Percentiles rank a stretch among this genome's conserved stretches.
Evolutionary conservation across 495 filamentous ascomycete genomes (phyloP).

Genomic region (Mytilinidion resinicola): DNA sequence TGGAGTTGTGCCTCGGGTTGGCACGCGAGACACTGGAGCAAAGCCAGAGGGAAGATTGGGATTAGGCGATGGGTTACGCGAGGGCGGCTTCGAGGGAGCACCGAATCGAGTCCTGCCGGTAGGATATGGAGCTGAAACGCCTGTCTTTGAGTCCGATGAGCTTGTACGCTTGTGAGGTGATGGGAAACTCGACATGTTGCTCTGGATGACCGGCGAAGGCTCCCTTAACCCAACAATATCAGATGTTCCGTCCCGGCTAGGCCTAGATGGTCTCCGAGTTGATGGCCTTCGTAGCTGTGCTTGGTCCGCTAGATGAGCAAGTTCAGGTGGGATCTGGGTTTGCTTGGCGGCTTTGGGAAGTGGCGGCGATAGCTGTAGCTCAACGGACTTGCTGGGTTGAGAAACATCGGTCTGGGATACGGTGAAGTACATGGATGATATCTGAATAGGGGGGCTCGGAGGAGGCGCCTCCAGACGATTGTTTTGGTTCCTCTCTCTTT

Average conservation of each 20-base stretch:
- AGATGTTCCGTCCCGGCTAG: constrained; percentile 75
- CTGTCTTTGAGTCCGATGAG: constrained; percentile 28
- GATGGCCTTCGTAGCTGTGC: constrained; percentile 11
- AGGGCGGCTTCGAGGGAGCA: constrained; percentile 28
- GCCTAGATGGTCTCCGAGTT: constrained; percentile 42
- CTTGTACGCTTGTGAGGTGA: constrained; percentile 38
- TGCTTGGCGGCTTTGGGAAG: constrained; percentile 1
- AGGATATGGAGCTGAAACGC: background rate
- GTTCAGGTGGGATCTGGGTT: constrained; percentile 34
- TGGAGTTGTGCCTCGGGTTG: constrained; percentile 24
- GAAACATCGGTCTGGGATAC: constrained; percentile 5
- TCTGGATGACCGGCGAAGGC: constrained; percentile 66
- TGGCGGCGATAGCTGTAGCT: constrained; percentile 4
- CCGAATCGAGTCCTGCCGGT: constrained; percentile 25
- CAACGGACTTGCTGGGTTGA: background rate
- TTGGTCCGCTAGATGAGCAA: constrained; percentile 37
- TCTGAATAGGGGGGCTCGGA: constrained; percentile 57
- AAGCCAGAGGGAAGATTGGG: constrained; percentile 24
- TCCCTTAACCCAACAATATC: constrained; percentile 54
- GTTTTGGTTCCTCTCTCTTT: constrained; percentile 42
- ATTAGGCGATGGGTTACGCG: constrained; percentile 40
- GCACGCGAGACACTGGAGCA: constrained; percentile 22
- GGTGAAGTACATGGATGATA: constrained; percentile 53
- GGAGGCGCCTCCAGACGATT: constrained; percentile 44
- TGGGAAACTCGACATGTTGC: constrained; percentile 55